Conservation (phyloP, 805 yeast genomes). For the Cyberlindnera samutprakarnensis region DNA sequence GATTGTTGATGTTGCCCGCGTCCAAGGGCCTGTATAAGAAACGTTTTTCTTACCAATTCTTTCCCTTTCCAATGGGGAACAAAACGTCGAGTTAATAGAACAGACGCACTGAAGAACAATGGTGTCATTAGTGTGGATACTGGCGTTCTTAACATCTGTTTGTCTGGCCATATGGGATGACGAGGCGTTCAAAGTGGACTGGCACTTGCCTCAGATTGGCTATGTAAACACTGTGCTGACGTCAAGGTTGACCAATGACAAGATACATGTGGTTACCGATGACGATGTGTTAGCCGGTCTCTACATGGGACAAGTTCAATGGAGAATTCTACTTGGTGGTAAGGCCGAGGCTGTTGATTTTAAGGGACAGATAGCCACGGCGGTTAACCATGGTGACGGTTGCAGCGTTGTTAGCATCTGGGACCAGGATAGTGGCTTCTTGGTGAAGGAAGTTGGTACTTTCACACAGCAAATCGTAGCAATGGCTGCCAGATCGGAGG, state of each 20-base stretch:
- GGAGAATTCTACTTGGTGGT: conserved; percentile 25
- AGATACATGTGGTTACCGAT: conserved; percentile 23
- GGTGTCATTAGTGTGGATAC: conserved; percentile 2
- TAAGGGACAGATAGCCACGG: conserved; percentile 4
- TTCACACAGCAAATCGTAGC: conserved; percentile 7
- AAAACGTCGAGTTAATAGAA: too few relatives aligned
- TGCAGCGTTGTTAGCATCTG: conserved; percentile 16
- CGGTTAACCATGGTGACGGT: conserved; percentile 17
- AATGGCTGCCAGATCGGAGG: background rate
- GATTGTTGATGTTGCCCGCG: too few relatives aligned
- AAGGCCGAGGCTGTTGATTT: conserved; percentile 1
- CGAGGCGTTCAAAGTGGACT: conserved; percentile 48
- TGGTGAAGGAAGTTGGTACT: conserved; percentile 7
- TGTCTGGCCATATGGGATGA: conserved; percentile 32
- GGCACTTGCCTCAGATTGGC: conserved; percentile 44
- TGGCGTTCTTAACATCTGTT: background rate
- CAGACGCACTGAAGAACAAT: too few relatives aligned
- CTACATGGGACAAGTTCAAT: conserved; percentile 26
- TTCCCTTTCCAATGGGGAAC: too few relatives aligned
- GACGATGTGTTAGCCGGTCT: conserved; percentile 27
- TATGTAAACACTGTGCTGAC: conserved; percentile 19
- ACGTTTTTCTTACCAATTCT: too few relatives aligned
- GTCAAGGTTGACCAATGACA: conserved; percentile 8
- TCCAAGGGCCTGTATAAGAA: too few relatives aligned
- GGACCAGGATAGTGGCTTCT: conserved; percentile 14